A percentile compares a stretch with the other conserved stretches of the same genome.
These are phyloP conservation scores for Papilionanthe hybrid DNA, from an alignment of 116 monocot species.

Conservation along the genomic window DNA sequence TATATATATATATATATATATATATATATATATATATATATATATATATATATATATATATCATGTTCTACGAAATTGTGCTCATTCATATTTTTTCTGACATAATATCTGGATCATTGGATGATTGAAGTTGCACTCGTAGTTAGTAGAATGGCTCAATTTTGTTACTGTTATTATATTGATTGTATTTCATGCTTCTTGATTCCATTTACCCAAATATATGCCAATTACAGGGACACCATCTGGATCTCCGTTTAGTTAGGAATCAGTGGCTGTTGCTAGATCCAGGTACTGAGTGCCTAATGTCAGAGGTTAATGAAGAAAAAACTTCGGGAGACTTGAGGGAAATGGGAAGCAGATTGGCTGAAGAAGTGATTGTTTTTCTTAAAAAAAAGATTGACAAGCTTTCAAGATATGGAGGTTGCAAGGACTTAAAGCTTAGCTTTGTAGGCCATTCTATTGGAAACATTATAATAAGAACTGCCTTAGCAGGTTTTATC, in stretches of 20 bases:
- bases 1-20: too few relatives aligned
- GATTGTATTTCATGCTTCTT: background rate
- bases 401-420: constrained; percentile 64
- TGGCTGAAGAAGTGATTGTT: constrained; percentile 70
- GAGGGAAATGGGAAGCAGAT: constrained; percentile 90
- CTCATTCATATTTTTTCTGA: background rate
- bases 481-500: constrained; percentile 64
- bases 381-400: constrained; percentile 71
- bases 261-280: constrained; percentile 95
- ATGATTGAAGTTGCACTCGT: background rate
- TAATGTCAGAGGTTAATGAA: constrained; percentile 95
- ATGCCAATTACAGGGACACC: constrained; percentile 69
- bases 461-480: constrained; percentile 95
- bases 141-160: background rate
- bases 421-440: constrained; percentile 76
- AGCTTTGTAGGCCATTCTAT: constrained; percentile 99
- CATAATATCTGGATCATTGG: background rate
- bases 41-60: too few relatives aligned
- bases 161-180: background rate
- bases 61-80: background rate
- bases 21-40: too few relatives aligned
- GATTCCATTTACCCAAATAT: background rate
- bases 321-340: constrained; percentile 89
- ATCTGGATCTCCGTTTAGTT: constrained; percentile 84
- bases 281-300: constrained; percentile 87